phyloP scores from a whole-genome alignment of 192 early-diverging fungal species.

The Linnemannia exigua region DNA sequence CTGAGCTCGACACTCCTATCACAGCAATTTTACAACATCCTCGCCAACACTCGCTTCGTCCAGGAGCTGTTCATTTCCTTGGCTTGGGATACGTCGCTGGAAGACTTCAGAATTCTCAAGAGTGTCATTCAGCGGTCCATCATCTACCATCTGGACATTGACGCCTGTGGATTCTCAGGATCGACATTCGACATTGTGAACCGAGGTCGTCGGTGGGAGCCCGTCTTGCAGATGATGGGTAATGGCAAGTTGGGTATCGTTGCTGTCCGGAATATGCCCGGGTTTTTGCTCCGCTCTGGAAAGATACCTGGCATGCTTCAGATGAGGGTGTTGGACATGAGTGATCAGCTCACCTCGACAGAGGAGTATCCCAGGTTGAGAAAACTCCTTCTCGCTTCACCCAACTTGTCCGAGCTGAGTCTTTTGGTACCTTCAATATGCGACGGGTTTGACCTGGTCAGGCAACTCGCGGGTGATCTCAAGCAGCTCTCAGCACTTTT shows the following conservation, averaged over 20 bases:
- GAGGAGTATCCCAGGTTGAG: neutral
- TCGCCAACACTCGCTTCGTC: slow-evolving; percentile 28
- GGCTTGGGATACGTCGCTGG: slow-evolving; percentile 34
- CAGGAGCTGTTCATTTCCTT: slow-evolving; percentile 25
- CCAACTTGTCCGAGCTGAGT: neutral
- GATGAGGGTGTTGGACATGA: neutral
- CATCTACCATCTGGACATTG: slow-evolving; percentile 19
- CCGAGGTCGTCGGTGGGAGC: slow-evolving; percentile 28
- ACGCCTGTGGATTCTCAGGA: slow-evolving; percentile 18
- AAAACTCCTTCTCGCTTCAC: neutral
- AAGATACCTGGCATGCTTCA: neutral
- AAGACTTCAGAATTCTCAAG: slow-evolving; percentile 19
- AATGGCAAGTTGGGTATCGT: slow-evolving; percentile 16
- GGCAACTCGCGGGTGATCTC: neutral
- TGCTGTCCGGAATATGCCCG: neutral
- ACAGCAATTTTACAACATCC: slow-evolving; percentile 29
- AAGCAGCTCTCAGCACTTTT: neutral
- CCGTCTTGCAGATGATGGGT: slow-evolving; percentile 32
- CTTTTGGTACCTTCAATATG: neutral
- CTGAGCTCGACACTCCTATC: slow-evolving; percentile 9
- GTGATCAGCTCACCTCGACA: neutral
- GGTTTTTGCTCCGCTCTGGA: neutral
- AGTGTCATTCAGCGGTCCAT: slow-evolving; percentile 17
- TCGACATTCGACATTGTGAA: slow-evolving; percentile 28
- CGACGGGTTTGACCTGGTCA: neutral